Evolutionary conservation across 1,284 basidiomycete genomes (phyloP), one percentile per base, ranked within the genome.

Genomic region (Sanghuangporus weigelae): DNA sequence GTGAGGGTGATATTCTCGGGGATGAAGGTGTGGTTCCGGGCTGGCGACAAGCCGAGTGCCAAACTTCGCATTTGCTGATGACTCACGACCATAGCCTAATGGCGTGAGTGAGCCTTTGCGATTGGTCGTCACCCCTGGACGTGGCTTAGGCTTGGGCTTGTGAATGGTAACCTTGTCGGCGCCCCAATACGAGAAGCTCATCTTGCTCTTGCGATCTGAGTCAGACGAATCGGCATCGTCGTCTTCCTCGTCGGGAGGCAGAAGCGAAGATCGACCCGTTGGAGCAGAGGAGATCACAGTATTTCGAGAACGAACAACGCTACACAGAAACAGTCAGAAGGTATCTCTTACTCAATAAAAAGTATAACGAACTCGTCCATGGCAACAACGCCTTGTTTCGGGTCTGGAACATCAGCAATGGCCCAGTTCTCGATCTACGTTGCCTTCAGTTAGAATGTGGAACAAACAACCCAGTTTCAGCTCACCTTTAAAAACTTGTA

Each of bases 111-210:
- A 76, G 48, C 77, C 80, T 50, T 80, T 79, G 64, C 85, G 78
- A 66, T 86, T 75, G 26, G 76, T 70, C 59, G 77, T 76, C 40
- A 74, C 75, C 46, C 74, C 74, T 8, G 73, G 73, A 66, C 78
- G 79, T 58, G 80, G 78, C 72, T 86, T 87, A 69, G 85, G 73
- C 42, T 84, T 73, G 4, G 90, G 89, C 71, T 90, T 89, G 73
- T 92, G 89, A 36, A 93, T 84, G 0, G 91, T 93, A 69, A 93
- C 83, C 74, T 91, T 91, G 77, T 93, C 90, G 21, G 91, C 91
- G 31, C 90, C 90, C 91, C 90, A 93, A 72, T 93, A 93, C 2
- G 91, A 93, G 75, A 93, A 93, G 76, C 88, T 90, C 91, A 93
- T 93, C 74, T 93, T 93, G 78, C 87, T 90, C 78, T 92, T 93